These are phyloP conservation scores for Diaporthe vexans DNA, from an alignment of 2,329 filamentous ascomycete genomes.

Conservation along the genomic window DNA sequence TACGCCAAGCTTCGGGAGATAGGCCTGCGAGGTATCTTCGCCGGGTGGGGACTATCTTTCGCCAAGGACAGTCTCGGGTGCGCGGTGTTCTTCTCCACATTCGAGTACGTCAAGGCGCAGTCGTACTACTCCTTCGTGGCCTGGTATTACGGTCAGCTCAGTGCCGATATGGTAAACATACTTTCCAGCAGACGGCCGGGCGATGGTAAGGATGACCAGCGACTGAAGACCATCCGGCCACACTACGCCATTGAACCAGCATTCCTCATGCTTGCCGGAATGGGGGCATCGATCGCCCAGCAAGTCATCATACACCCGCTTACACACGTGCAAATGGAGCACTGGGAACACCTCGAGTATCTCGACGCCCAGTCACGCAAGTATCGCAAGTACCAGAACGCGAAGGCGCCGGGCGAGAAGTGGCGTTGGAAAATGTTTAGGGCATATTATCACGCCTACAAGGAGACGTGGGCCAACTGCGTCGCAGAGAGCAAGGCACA, in stretches of 20 bases:
- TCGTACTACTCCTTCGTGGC: slow-evolving; percentile 79
- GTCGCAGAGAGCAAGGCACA: slow-evolving; percentile 67
- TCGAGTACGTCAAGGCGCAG: slow-evolving; percentile 83
- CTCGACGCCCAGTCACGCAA: slow-evolving; percentile 73
- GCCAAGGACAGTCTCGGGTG: slow-evolving; percentile 78
- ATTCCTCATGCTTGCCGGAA: slow-evolving; percentile 78
- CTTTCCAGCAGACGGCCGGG: slow-evolving; percentile 62
- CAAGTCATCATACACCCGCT: slow-evolving; percentile 80
- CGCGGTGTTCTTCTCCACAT: slow-evolving; percentile 80
- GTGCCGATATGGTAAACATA: slow-evolving; percentile 64
- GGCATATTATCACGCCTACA: slow-evolving; percentile 80
- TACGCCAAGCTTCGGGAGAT: slow-evolving; percentile 78
- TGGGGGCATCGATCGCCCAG: slow-evolving; percentile 77
- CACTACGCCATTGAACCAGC: slow-evolving; percentile 82
- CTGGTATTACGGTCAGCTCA: slow-evolving; percentile 76
- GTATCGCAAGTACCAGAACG: slow-evolving; percentile 53
- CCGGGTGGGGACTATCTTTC: slow-evolving; percentile 78
- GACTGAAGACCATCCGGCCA: slow-evolving; percentile 72
- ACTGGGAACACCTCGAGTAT: slow-evolving; percentile 80
- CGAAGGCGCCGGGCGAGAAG: slow-evolving; percentile 51
- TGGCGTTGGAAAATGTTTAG: slow-evolving; percentile 68
- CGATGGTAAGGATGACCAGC: slow-evolving; percentile 36
- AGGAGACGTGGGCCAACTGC: slow-evolving; percentile 75
- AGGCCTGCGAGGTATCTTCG: slow-evolving; percentile 79
- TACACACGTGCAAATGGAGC: slow-evolving; percentile 77